Base-by-base conservation (phyloP, 2,329 filamentous ascomycete genomes). In the Pseudomassariella vexata region DNA sequence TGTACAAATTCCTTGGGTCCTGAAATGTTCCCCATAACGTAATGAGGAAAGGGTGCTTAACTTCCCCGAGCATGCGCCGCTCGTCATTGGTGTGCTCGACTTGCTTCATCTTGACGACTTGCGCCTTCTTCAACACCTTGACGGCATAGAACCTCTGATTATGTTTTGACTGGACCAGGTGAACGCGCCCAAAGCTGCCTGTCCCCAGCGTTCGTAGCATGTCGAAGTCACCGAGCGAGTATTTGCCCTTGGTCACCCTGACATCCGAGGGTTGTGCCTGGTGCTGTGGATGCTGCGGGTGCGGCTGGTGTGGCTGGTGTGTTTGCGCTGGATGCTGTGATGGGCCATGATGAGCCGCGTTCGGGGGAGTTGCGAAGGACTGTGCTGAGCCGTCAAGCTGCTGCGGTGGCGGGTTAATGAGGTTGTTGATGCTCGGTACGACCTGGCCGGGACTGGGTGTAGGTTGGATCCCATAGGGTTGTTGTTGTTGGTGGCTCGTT, bases 61-160 rank as follows among this genome's bases (percentile, higher is more conserved):
- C 92, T 58, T 94, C 85, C 57, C 87, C 85, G 51, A 98, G 67
- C 92, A 98, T 98, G 50, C 77, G 79, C 46, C 92, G 76, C 68
- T 98, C 92, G 62, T 98, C 92, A 55, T 98, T 98, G 46, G 92
- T 98, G 65, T 98, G 92, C 63, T 98, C 92, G 39, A 98, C 88
- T 63, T 98, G 92, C 76, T 98, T 98, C 92, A 98, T 96, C 70
- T 95, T 95, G 60, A 98, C 88, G 34, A 98, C 90, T 65, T 98
- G 92, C 29, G 82, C 82, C 73, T 98, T 98, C 62, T 98, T 98
- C 62, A 98, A 67, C 45, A 98, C 92, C 67, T 98, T 98, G 63
- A 98, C 82, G 27, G 92, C 92, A 64, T 98, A 98, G 70, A 89
- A 98, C 40, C 92, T 82, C 63, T 94, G 85, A 61, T 98, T 98